phyloP scores from a whole-genome alignment of 257 asterid species.

The Primulina tabacum region DNA sequence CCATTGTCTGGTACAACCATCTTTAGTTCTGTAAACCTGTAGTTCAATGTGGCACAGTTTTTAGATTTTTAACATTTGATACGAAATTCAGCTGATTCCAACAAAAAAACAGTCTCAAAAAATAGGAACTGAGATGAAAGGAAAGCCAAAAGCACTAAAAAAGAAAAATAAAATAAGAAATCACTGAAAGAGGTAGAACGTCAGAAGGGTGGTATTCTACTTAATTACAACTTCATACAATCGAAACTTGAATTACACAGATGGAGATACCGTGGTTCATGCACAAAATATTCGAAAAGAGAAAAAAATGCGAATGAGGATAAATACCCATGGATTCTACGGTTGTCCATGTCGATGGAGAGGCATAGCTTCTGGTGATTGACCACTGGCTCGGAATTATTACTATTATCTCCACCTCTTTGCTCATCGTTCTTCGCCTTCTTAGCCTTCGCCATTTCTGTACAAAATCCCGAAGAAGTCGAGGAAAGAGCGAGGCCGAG shows the following conservation, averaged over 20 bases:
- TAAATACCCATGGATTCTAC: constrained; percentile 75
- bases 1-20: constrained; percentile 87
- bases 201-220: background rate
- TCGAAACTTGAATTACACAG: background rate
- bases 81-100: constrained; percentile 9
- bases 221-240: too few relatives aligned
- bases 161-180: background rate
- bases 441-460: constrained; percentile 85
- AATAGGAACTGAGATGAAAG: background rate
- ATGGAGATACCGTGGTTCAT: background rate
- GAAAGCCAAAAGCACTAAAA: background rate
- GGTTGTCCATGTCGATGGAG: constrained; percentile 85
- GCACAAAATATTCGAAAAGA: background rate
- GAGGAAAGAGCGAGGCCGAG: background rate
- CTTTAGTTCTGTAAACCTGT: constrained; percentile 92
- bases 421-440: constrained; percentile 86
- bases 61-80: background rate
- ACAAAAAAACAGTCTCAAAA: background rate
- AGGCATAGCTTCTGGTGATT: constrained; percentile 95
- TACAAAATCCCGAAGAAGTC: too few relatives aligned
- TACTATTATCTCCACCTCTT: constrained; percentile 55
- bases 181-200: too few relatives aligned
- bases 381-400: constrained; percentile 74
- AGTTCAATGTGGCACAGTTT: constrained; percentile 19
- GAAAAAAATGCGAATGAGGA: background rate